Conservation (phyloP, 352 stramenopile genomes). For the Phytophthora sansomeana region DNA sequence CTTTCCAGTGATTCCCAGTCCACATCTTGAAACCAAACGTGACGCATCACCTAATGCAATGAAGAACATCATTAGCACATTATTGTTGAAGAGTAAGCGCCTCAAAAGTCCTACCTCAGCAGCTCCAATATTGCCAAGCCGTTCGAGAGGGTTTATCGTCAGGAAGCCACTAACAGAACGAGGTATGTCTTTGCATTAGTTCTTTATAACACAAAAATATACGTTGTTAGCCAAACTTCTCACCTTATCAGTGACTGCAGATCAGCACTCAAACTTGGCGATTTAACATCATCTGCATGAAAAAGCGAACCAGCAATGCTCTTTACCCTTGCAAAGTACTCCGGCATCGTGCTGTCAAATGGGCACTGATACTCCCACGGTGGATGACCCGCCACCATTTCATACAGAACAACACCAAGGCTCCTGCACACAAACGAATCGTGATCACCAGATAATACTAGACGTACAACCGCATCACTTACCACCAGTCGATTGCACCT, state of each 20-base stretch:
- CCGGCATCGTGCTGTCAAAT: slow-evolving; percentile 20
- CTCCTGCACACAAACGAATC: slow-evolving; percentile 44
- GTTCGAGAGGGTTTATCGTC: slow-evolving; percentile 43
- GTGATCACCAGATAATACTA: background rate
- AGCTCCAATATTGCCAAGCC: slow-evolving; percentile 51
- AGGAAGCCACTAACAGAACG: slow-evolving; percentile 30
- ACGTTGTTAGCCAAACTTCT: background rate
- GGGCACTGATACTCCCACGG: slow-evolving; percentile 76
- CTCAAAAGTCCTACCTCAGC: slow-evolving; percentile 34
- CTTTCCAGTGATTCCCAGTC: slow-evolving; percentile 51
- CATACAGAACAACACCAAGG: slow-evolving; percentile 76
- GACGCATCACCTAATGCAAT: slow-evolving; percentile 53
- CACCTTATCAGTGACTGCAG: slow-evolving; percentile 46
- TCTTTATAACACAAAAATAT: background rate
- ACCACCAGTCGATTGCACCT: slow-evolving; percentile 77
- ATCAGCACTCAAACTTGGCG: slow-evolving; percentile 15
- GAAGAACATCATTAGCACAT: background rate
- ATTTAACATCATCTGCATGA: background rate
- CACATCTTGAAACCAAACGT: slow-evolving; percentile 69
- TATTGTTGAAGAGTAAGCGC: background rate
- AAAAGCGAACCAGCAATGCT: slow-evolving; percentile 14
- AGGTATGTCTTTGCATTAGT: background rate
- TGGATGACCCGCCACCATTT: slow-evolving; percentile 71
- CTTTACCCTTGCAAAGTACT: slow-evolving; percentile 50
- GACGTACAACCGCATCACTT: slow-evolving; percentile 5